Evolutionary conservation across 495 filamentous ascomycete species (phyloP).

Genomic region (Penicillium canariense): DNA sequence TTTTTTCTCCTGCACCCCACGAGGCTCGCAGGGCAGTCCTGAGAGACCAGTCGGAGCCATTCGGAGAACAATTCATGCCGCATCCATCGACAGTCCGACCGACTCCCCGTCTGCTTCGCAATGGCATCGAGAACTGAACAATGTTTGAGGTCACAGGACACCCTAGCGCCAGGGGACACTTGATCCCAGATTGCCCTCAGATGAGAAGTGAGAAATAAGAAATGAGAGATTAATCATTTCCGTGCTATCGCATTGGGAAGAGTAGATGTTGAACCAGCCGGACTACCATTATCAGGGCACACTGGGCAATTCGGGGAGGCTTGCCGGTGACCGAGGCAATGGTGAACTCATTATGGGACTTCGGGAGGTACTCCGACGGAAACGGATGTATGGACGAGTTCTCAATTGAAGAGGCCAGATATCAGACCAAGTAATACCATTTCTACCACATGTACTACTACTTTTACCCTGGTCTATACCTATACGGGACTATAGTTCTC

Average conservation of each 20-base stretch:
- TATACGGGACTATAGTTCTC: no score
- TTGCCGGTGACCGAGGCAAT: slow-evolving; percentile 8
- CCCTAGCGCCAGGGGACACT: background rate
- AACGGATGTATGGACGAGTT: background rate
- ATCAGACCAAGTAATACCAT: no score
- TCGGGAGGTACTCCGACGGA: background rate
- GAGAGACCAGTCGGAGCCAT: background rate
- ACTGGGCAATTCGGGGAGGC: slow-evolving; percentile 8
- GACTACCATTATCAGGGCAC: background rate
- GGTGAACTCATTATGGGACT: background rate
- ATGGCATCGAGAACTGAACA: slow-evolving; percentile 7
- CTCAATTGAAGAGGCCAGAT: no score
- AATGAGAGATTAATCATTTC: background rate
- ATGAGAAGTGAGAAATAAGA: no score
- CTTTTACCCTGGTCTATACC: no score
- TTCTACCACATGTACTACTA: no score
- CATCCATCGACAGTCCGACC: slow-evolving; percentile 6
- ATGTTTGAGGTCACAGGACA: slow-evolving; percentile 13
- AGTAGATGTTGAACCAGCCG: background rate
- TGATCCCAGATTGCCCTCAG: background rate
- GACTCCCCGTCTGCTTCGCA: slow-evolving; percentile 6
- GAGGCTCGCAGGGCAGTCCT: background rate
- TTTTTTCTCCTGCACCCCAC: background rate
- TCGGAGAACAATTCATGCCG: slow-evolving; percentile 3
- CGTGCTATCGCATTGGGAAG: background rate